Conservation (phyloP, 2,329 filamentous ascomycete species). For the Ceratocystis destructans region DNA sequence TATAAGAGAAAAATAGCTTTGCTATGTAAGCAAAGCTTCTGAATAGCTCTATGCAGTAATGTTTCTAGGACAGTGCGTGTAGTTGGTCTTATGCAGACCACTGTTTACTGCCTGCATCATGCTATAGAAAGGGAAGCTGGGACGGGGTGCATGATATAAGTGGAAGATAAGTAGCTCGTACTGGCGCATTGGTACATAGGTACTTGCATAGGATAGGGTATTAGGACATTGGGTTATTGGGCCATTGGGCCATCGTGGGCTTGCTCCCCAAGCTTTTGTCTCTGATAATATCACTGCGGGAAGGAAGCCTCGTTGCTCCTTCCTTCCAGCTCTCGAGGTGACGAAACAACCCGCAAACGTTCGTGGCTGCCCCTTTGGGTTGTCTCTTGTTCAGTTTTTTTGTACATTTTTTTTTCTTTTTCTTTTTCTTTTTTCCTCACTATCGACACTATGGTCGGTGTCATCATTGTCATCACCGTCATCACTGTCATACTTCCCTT, state of each 20-base stretch:
- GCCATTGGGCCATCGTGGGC: too few relatives aligned
- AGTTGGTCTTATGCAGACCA: neutral
- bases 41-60: neutral
- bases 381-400: neutral
- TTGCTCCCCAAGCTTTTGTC: neutral
- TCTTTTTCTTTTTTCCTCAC: neutral
- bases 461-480: too few relatives aligned
- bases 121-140: neutral
- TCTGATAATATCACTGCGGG: neutral
- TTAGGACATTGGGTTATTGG: too few relatives aligned
- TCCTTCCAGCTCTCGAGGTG: neutral
- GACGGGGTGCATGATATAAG: neutral
- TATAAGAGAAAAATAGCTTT: neutral
- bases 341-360: neutral
- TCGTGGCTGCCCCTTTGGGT: neutral
- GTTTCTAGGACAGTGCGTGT: neutral
- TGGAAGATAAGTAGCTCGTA: neutral
- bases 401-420: neutral
- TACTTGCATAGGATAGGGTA: too few relatives aligned
- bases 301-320: constrained; percentile 6
- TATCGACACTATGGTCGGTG: neutral
- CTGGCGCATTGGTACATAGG: too few relatives aligned
- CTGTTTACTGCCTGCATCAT: neutral
- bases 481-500: too few relatives aligned
- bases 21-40: neutral